A percentile compares a stretch with the other conserved stretches of the same genome.
phyloP scores from a whole-genome alignment of 352 stramenopile genomes.

The Phytopythium chamaehyphon region DNA sequence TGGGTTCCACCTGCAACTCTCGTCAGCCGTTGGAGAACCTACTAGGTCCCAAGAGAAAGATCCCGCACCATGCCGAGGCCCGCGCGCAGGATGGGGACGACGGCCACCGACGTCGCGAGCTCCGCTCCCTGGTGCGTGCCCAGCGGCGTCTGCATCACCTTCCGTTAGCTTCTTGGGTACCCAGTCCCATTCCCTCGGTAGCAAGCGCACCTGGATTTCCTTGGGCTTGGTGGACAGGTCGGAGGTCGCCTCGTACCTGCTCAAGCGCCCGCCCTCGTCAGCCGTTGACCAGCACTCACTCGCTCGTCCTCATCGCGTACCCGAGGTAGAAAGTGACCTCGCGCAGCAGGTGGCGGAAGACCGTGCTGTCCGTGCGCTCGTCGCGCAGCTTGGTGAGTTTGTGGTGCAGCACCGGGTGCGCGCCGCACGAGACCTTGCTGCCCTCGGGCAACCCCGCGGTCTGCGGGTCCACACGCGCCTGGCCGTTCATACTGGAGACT shows the following conservation, averaged over 20 bases:
- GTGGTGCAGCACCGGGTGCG: slow-evolving; percentile 91
- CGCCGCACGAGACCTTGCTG: slow-evolving; percentile 81
- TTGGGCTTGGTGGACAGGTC: slow-evolving; percentile 66
- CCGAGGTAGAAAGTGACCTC: slow-evolving; percentile 98
- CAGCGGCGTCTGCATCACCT: slow-evolving; percentile 50
- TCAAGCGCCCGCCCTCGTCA: background rate
- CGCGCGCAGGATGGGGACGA: slow-evolving; percentile 96
- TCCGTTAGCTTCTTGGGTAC: background rate
- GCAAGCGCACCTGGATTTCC: slow-evolving; percentile 52
- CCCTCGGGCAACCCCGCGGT: slow-evolving; percentile 55
- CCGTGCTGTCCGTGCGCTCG: slow-evolving; percentile 86
- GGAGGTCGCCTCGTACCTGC: slow-evolving; percentile 76
- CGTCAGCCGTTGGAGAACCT: too few relatives aligned
- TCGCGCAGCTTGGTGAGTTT: slow-evolving; percentile 97
- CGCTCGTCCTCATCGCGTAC: slow-evolving; percentile 45
- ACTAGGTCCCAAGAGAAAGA: background rate
- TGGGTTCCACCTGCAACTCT: slow-evolving; percentile 87
- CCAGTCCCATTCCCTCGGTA: background rate
- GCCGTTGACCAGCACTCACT: background rate
- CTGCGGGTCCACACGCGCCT: slow-evolving; percentile 60
- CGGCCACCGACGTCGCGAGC: slow-evolving; percentile 87
- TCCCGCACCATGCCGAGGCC: slow-evolving; percentile 83
- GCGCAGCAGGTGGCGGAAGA: slow-evolving; percentile 94
- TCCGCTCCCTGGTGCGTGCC: slow-evolving; percentile 79
- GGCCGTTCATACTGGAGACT: slow-evolving; percentile 41